phyloP scores from a whole-genome alignment of 306 rosid genomes.

The Herpetospermum pedunculosum region DNA sequence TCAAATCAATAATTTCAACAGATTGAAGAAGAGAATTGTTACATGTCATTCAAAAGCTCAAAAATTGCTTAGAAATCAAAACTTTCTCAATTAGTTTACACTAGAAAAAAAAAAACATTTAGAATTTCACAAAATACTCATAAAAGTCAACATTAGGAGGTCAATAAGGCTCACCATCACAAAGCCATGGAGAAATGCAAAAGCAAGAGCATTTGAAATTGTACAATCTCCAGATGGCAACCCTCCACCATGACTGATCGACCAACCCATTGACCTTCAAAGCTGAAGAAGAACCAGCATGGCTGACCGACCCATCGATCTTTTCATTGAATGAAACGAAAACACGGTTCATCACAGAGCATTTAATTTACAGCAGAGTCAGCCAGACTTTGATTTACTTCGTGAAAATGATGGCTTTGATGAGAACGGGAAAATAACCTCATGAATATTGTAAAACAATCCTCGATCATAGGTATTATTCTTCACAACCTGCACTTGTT shows the following conservation, averaged over 20 bases:
- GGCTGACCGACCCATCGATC: background rate
- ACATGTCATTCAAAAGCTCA: background rate
- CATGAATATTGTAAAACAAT: constrained; percentile 42
- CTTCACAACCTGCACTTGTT: constrained; percentile 40
- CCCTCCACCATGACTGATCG: background rate
- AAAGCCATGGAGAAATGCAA: background rate
- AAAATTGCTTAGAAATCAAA: background rate
- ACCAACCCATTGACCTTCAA: background rate
- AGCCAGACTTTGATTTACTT: constrained; percentile 50
- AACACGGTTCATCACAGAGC: background rate
- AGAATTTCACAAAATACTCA: background rate
- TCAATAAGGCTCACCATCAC: background rate
- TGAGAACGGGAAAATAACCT: constrained; percentile 59
- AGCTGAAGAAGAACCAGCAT: background rate
- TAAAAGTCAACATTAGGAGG: background rate
- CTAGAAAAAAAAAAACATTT: background rate
- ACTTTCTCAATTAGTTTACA: background rate
- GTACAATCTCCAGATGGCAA: background rate
- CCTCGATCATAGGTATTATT: constrained; percentile 69
- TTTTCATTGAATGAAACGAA: background rate
- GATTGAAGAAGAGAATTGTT: background rate
- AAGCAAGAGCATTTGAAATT: background rate
- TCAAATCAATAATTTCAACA: background rate
- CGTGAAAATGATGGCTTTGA: constrained; percentile 27
- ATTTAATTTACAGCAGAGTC: constrained; percentile 13